Conservation (phyloP, 1,284 basidiomycete species). For the Ganoderma lingzhi region DNA sequence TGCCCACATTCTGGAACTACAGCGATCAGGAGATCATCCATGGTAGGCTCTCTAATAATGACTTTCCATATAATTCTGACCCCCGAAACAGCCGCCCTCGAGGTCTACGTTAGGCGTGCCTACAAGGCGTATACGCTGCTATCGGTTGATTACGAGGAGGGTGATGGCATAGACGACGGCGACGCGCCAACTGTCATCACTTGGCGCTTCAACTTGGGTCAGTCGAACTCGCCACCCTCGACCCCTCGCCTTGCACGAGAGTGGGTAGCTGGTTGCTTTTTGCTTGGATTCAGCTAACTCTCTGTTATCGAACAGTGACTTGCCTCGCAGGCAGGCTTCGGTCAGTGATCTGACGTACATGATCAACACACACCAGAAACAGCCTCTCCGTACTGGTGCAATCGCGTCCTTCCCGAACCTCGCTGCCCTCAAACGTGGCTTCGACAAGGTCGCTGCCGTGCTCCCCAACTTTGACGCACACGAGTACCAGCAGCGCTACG, state of each 20-base stretch:
- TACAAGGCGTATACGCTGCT: conserved; percentile 96
- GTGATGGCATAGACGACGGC: conserved; percentile 80
- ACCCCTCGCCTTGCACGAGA: conserved; percentile 79
- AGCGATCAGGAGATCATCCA: conserved; percentile 86
- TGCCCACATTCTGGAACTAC: conserved; percentile 95
- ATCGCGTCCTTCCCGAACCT: conserved; percentile 90
- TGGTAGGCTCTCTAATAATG: conserved; percentile 53
- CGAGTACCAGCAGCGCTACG: conserved; percentile 82
- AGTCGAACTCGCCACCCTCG: conserved; percentile 83
- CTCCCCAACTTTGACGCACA: conserved; percentile 76
- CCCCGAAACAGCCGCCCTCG: conserved; percentile 80
- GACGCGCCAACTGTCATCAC: conserved; percentile 83
- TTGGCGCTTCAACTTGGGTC: conserved; percentile 95
- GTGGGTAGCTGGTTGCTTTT: conserved; percentile 50
- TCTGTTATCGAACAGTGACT: conserved; percentile 39
- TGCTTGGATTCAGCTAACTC: conserved; percentile 21
- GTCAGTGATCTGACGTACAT: conserved; percentile 95
- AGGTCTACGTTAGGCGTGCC: conserved; percentile 95
- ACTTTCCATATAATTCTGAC: conserved; percentile 6
- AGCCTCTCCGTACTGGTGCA: conserved; percentile 88
- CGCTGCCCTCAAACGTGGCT: conserved; percentile 75
- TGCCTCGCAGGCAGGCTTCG: conserved; percentile 75
- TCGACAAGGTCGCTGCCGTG: conserved; percentile 71
- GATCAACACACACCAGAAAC: conserved; percentile 83
- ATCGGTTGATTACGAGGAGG: conserved; percentile 94